Percentiles rank a stretch among this genome's conserved stretches.
Conservation (phyloP, 257 asterid species). For the Anisodus tanguticus region DNA sequence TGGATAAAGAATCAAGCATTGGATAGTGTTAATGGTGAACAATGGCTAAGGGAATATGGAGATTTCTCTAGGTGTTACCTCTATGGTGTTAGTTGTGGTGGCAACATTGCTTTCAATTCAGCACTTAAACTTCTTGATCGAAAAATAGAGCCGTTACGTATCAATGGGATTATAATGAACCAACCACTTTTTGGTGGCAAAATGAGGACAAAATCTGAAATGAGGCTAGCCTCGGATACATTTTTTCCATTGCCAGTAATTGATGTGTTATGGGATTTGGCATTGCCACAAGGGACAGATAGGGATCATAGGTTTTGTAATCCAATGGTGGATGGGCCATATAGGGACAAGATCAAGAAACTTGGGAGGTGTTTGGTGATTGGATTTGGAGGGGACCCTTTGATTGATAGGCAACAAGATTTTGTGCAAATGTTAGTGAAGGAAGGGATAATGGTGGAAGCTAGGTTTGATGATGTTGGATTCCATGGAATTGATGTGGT, state of each 20-base stretch:
- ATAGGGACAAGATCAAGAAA: slow-evolving; percentile 53
- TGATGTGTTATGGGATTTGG: slow-evolving; percentile 84
- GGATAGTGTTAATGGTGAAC: slow-evolving; percentile 49
- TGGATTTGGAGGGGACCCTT: slow-evolving; percentile 88
- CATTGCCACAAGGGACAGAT: slow-evolving; percentile 74
- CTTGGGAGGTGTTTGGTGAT: slow-evolving; percentile 75
- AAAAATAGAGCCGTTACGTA: slow-evolving; percentile 49
- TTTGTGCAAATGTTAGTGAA: slow-evolving; percentile 64
- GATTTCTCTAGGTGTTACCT: slow-evolving; percentile 73
- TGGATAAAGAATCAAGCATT: slow-evolving; percentile 67
- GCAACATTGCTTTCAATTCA: slow-evolving; percentile 62
- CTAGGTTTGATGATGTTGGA: slow-evolving; percentile 76
- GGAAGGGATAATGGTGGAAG: slow-evolving; percentile 71
- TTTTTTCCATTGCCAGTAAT: slow-evolving; percentile 75
- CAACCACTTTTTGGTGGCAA: slow-evolving; percentile 82
- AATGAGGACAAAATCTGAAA: slow-evolving; percentile 69
- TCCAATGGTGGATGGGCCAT: slow-evolving; percentile 57
- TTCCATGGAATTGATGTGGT: slow-evolving; percentile 74
- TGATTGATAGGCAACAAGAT: slow-evolving; percentile 77
- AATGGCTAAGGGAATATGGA: slow-evolving; percentile 68
- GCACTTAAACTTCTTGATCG: slow-evolving; percentile 54
- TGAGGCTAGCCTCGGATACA: slow-evolving; percentile 69
- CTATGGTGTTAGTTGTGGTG: slow-evolving; percentile 71
- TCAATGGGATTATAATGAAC: slow-evolving; percentile 62
- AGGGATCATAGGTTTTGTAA: slow-evolving; percentile 84